These are phyloP conservation scores for Maudiozyma serrabonitensis DNA, from an alignment of 805 yeast species.

Conservation along the genomic window DNA sequence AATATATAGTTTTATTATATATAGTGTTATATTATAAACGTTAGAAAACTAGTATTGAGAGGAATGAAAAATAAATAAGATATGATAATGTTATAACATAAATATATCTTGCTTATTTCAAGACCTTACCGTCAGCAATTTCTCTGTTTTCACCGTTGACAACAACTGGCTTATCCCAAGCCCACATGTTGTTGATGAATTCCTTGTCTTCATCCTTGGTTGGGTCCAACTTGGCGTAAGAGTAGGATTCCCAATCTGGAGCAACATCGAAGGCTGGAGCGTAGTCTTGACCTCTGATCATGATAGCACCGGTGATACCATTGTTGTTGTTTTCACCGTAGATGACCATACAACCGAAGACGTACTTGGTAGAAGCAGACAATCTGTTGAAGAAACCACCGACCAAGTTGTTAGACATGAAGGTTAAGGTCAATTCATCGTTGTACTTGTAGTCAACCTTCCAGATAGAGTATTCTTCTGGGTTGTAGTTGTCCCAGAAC, in stretches of 20 bases:
- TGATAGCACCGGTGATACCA: conserved; percentile 91
- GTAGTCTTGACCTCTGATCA: conserved; percentile 89
- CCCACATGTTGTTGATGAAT: conserved; percentile 85
- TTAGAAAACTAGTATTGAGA: no score
- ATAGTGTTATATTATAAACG: no score
- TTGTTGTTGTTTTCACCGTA: conserved; percentile 98
- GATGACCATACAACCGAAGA: conserved; percentile 90
- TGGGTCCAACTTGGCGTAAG: conserved; percentile 73
- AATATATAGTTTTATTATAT: no score
- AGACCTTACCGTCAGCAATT: conserved; percentile 95
- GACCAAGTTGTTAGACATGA: conserved; percentile 96
- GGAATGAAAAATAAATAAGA: no score
- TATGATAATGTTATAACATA: no score
- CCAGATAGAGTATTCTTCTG: conserved; percentile 90
- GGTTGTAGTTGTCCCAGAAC: conserved; percentile 95
- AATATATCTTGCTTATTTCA: conserved; percentile 28
- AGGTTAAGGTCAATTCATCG: conserved; percentile 92
- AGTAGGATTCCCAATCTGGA: conserved; percentile 97
- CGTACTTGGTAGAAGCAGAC: conserved; percentile 80
- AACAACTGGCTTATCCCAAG: conserved; percentile 92
- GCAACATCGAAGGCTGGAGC: conserved; percentile 95
- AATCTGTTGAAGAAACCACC: conserved; percentile 98
- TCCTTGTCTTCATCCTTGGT: conserved; percentile 66
- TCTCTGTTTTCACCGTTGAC: conserved; percentile 74
- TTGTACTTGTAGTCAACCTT: conserved; percentile 95